phyloP scores from a whole-genome alignment of 2,329 filamentous ascomycete species.

The Penicillium sp. region DNA sequence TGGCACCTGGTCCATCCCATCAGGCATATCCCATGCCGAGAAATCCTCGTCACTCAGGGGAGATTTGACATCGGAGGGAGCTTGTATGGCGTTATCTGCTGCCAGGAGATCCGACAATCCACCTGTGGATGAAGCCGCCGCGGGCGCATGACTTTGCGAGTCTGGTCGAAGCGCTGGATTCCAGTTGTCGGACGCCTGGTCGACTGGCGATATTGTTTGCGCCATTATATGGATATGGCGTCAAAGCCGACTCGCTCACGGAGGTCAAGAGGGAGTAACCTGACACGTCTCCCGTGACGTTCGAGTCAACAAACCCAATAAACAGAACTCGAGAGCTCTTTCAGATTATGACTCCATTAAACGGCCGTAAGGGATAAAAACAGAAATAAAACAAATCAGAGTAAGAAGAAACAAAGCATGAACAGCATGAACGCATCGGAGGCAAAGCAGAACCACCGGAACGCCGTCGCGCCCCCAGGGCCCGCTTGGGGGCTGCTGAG shows the following conservation, averaged over 20 bases:
- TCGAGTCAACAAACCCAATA: conserved; percentile 28
- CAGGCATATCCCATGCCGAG: conserved; percentile 25
- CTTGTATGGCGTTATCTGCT: conserved; percentile 18
- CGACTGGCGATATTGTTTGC: conserved; percentile 19
- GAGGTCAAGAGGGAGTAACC: conserved; percentile 22
- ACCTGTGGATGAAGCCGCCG: conserved; percentile 14
- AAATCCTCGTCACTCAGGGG: conserved; percentile 21
- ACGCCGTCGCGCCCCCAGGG: conserved; percentile 1
- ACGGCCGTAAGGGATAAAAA: conserved; percentile 2
- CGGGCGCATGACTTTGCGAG: conserved; percentile 20
- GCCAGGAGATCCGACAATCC: conserved; percentile 18
- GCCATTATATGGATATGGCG: conserved; percentile 26
- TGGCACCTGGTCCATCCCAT: conserved; percentile 7
- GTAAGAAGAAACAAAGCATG: conserved; percentile 8
- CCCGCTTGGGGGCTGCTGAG: conserved; percentile 12
- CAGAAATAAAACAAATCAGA: conserved; percentile 12
- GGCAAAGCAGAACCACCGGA: conserved; percentile 3
- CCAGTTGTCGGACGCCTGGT: conserved; percentile 48
- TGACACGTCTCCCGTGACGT: conserved; percentile 35
- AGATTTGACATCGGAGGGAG: conserved; percentile 16
- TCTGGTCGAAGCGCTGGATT: conserved; percentile 60
- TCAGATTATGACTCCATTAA: conserved; percentile 24
- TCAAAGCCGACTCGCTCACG: conserved; percentile 14
- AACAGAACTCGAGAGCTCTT: conserved; percentile 8
- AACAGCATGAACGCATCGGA: conserved; percentile 8